Conservation (phyloP, 1,284 basidiomycete species). For the Schizophyllum commune region DNA sequence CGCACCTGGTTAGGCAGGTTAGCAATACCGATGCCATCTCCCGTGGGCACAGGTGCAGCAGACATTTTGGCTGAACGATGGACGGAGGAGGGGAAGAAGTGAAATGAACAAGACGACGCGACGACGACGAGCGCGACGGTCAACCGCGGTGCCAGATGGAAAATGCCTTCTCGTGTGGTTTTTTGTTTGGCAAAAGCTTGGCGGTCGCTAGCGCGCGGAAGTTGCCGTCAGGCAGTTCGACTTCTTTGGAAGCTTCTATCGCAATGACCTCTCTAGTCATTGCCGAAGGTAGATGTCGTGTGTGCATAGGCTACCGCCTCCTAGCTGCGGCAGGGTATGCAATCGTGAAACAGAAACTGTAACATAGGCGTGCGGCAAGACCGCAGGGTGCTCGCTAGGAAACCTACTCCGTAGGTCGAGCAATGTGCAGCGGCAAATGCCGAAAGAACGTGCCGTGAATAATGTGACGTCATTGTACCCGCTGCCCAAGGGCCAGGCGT, state of each 20-base stretch:
- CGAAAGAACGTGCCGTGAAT: too few relatives aligned
- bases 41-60: constrained; percentile 19
- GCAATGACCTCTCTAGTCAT: too few relatives aligned
- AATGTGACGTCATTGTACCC: too few relatives aligned
- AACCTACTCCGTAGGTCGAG: too few relatives aligned
- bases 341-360: too few relatives aligned
- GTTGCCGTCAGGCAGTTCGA: not conserved
- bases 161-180: not conserved
- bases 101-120: not conserved
- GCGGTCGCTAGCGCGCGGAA: not conserved
- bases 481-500: too few relatives aligned
- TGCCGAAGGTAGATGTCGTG: too few relatives aligned
- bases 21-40: constrained; percentile 79
- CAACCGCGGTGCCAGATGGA: not conserved
- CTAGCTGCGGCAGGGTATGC: too few relatives aligned
- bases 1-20: constrained; percentile 97
- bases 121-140: not conserved
- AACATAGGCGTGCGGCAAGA: too few relatives aligned
- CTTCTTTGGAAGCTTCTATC: not conserved
- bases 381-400: too few relatives aligned
- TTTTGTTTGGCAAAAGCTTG: not conserved
- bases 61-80: constrained; percentile 21
- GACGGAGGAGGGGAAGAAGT: not conserved
- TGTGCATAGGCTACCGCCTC: too few relatives aligned
- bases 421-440: too few relatives aligned